Conservation (phyloP, 164 flowering plant genomes). For the Vitis rupestris region DNA sequence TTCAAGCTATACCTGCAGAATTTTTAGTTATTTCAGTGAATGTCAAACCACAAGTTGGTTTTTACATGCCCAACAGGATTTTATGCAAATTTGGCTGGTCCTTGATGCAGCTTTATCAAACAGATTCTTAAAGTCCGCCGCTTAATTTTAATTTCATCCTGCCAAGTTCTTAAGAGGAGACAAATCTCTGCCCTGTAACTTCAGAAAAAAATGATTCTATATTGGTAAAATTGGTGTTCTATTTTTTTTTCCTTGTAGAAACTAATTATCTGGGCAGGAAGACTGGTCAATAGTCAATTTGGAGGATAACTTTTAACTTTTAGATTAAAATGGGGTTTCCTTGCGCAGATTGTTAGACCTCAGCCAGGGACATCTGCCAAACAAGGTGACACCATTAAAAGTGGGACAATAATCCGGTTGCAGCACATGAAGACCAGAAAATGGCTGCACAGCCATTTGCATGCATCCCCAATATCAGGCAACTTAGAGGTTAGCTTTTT, state of each 20-base stretch:
- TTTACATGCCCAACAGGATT: too few species aligned
- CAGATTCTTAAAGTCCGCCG: neutral
- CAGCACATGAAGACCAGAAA: conserved; percentile 93
- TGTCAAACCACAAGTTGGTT: neutral
- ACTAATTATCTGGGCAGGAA: too few species aligned
- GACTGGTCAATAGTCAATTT: too few species aligned
- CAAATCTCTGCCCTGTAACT: neutral
- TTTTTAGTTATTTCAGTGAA: too few species aligned
- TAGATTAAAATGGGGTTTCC: too few species aligned
- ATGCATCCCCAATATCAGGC: conserved; percentile 93
- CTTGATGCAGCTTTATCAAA: neutral
- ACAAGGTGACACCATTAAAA: conserved; percentile 76
- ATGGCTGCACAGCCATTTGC: conserved; percentile 98
- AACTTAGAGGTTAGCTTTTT: conserved; percentile 71
- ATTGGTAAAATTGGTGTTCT: neutral
- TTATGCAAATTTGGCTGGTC: neutral
- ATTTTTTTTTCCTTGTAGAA: neutral
- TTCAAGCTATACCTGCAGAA: too few species aligned
- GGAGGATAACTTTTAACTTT: too few species aligned
- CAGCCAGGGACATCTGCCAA: conserved; percentile 59
- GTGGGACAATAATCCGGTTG: conserved; percentile 71
- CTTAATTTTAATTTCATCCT: neutral
- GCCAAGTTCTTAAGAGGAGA: neutral
- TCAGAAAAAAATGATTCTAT: neutral
- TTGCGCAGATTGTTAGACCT: conserved; percentile 69